A percentile compares a stretch with the other conserved stretches of the same genome.
Conservation (phyloP, 2,329 filamentous ascomycete species). For the Trichoderma atroviride region DNA sequence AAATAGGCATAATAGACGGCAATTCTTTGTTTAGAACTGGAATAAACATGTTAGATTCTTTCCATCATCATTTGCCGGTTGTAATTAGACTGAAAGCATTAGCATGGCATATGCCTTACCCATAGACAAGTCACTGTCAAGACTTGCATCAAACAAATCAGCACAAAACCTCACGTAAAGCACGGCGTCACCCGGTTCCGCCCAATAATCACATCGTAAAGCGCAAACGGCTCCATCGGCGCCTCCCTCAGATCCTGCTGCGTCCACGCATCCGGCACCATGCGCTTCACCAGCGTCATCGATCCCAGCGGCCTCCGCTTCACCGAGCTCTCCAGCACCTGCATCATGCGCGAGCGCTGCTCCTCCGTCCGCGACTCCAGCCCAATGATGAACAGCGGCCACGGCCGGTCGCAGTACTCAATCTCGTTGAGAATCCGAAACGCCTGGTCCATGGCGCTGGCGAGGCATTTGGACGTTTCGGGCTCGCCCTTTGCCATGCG, state of each 20-base stretch:
- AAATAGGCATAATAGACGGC: background rate
- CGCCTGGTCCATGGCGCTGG: background rate
- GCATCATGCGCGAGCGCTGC: slow-evolving; percentile 1
- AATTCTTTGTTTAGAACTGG: background rate
- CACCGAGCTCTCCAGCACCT: slow-evolving; percentile 9
- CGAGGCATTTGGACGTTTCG: background rate
- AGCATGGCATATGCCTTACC: background rate
- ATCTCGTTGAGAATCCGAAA: slow-evolving; percentile 15
- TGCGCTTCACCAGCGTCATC: slow-evolving; percentile 2
- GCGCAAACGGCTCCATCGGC: slow-evolving; percentile 1
- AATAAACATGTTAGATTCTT: background rate
- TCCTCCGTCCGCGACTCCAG: slow-evolving; percentile 21
- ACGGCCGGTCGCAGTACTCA: slow-evolving; percentile 19
- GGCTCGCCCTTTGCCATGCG: slow-evolving; percentile 20
- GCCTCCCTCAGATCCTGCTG: slow-evolving; percentile 21
- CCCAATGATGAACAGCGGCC: slow-evolving; percentile 22
- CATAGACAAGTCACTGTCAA: no score
- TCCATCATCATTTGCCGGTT: background rate
- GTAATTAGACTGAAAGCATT: slow-evolving; percentile 1
- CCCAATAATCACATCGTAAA: slow-evolving; percentile 18
- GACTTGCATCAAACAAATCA: no score
- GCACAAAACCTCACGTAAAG: background rate
- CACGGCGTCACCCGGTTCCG: slow-evolving; percentile 19
- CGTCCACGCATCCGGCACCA: slow-evolving; percentile 24
- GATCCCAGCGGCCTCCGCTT: slow-evolving; percentile 13